Base-by-base conservation (phyloP, 805 yeast species). In the Metahyphopichia silvanorum region DNA sequence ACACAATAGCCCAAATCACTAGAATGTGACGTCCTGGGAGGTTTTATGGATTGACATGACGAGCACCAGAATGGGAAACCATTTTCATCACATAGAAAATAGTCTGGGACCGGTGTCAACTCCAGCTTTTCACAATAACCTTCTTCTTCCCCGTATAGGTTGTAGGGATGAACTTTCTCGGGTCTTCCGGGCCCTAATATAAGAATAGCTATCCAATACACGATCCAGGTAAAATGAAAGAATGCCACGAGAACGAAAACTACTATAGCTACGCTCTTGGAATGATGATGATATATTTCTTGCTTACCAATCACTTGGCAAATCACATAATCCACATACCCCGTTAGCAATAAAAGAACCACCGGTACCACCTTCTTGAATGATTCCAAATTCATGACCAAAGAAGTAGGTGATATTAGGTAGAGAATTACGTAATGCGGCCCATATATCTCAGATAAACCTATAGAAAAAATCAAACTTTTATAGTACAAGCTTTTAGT, bases 1-100 rank as follows among this genome's bases (percentile, higher is more conserved):
- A 88, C 77, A 49, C 95, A 86, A 16, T 56, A 49, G 2, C 68
- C 70, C 32, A 60, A 32, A 30, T 71, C 66, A 3, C 73, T 65
- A 24, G 88, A 80, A 49, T 86, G 96, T 43, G 78, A 91, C 0
- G 84, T 55, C 32, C 96, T 65, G 16, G 76, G 72, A 1, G 80
- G 68, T 48, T 85, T 86, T 19, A 85, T 55, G 4, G 81, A 70
- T 29, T 73, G 63, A 51, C 96, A 86, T 8, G 60, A 54, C 1
- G 82, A 57, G 49, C 96, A 87, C 79, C 85, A 89, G 17, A 65
- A 63, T 0, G 96, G 94, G 42, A 71, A 76, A 0, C 98, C 97
- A 35, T 73, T 67, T 7, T 60, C 62, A 51, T 84, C 88, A 52
- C 95, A 84, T 12, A 70, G 50, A 50, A 86, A 89, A 16, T 69